phyloP scores from a whole-genome alignment of 371 early-diverging fungal genomes.

The Rhizopus arrhizus region DNA sequence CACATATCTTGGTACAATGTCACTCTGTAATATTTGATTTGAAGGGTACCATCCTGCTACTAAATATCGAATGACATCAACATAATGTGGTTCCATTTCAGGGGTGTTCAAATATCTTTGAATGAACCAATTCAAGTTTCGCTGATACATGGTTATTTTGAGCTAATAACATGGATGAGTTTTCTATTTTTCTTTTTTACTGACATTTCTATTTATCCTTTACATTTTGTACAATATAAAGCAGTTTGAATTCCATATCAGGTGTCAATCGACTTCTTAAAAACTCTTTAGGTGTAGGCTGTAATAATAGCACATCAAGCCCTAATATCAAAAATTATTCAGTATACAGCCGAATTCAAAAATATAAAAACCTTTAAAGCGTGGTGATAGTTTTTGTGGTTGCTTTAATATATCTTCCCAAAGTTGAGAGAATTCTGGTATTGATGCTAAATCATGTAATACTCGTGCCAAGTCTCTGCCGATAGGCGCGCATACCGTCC shows the following conservation, averaged over 20 bases:
- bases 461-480: conserved; percentile 74
- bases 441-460: conserved; percentile 64
- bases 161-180: conserved; percentile 38
- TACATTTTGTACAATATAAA: conserved; percentile 72
- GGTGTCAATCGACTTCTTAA: conserved; percentile 65
- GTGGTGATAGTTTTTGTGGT: conserved; percentile 62
- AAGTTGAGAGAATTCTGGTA: conserved; percentile 63
- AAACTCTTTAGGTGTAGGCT: conserved; percentile 67
- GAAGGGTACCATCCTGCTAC: conserved; percentile 78
- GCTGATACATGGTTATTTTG: conserved; percentile 49
- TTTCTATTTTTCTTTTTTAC: background rate
- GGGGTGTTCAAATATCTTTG: conserved; percentile 63
- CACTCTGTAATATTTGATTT: conserved; percentile 74
- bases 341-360: background rate
- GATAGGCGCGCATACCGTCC: conserved; percentile 62
- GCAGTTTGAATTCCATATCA: conserved; percentile 73
- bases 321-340: conserved; percentile 22
- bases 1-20: conserved; percentile 77
- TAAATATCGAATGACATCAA: conserved; percentile 78
- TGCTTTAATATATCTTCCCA: conserved; percentile 61
- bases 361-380: conserved; percentile 47
- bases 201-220: conserved; percentile 8
- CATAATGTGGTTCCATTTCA: conserved; percentile 63
- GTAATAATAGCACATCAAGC: conserved; percentile 50
- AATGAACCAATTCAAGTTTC: conserved; percentile 71